Conservation (phyloP, 1,284 basidiomycete species). For the Cryptococcus sp. region DNA sequence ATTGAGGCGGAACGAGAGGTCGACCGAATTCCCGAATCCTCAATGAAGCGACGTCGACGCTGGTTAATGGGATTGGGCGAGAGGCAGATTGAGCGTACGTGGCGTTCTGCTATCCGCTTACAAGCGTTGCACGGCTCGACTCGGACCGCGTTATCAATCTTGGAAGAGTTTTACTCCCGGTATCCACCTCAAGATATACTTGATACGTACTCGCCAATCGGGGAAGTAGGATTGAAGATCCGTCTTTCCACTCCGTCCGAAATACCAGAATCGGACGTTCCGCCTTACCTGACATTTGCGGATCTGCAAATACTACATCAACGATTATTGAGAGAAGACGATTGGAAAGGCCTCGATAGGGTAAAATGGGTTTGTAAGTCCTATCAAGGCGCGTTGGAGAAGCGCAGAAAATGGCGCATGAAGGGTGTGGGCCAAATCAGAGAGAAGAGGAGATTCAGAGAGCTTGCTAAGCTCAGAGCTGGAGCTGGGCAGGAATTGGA, state of each 20-base stretch:
- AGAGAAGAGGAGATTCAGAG: constrained; percentile 1
- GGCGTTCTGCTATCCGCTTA: constrained; percentile 40
- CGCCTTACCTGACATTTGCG: constrained; percentile 48
- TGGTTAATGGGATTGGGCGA: constrained; percentile 40
- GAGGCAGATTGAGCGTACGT: constrained; percentile 44
- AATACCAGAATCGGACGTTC: constrained; percentile 45
- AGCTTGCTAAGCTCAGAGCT: neutral
- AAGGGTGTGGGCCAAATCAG: constrained; percentile 25
- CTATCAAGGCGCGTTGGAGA: constrained; percentile 37
- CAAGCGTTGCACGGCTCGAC: constrained; percentile 29
- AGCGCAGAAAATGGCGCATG: constrained; percentile 36
- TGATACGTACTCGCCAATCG: constrained; percentile 26
- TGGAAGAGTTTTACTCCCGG: constrained; percentile 34
- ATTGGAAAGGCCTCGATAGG: constrained; percentile 28
- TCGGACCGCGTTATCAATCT: constrained; percentile 22
- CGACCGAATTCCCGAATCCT: neutral
- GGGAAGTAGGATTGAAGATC: constrained; percentile 29
- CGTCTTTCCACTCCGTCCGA: constrained; percentile 33
- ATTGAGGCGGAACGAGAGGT: neutral
- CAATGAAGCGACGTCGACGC: constrained; percentile 6
- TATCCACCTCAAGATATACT: constrained; percentile 42
- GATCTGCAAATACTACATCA: constrained; percentile 50
- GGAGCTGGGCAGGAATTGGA: neutral
- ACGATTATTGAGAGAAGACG: constrained; percentile 39
- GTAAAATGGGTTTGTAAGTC: constrained; percentile 36